Evolutionary conservation across 768 basidiomycete genomes (phyloP), one percentile per base, ranked within the genome.

Genomic region (Tricholoma matsutake): DNA sequence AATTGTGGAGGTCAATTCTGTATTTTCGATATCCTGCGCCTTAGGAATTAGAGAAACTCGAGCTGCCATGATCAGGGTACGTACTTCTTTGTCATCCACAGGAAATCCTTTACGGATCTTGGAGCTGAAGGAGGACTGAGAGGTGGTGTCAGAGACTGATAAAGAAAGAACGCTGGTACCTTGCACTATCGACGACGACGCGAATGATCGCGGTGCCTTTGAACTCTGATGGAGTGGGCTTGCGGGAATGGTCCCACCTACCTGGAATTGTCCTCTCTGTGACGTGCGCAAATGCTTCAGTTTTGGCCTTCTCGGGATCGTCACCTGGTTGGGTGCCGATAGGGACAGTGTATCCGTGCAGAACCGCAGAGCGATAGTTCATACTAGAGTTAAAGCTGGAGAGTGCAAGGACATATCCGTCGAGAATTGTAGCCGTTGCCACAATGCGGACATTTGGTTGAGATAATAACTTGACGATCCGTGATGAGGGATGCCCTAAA

Each of bases 291-390:
- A 53, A 53, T 31, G 51, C 51, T 16, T 53, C 51, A 10, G 2
- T 53, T 29, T 53, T 53, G 31, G 8, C n/a, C 51, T 53, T 53
- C 16, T 53, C 51, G 3, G 28, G 51, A 9, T 32, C 51, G 31
- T 53, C 51, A n/a, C n/a, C 51, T n/a, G 29, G 29, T 6, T 18
- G 7, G 4, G 51, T 53, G 8, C 51, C 51, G 29, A 53, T 31
- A 9, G 51, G 51, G 2, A 53, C 51, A 32, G 51, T 52, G 10
- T 52, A 53, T n/a, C 51, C 51, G n/a, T 53, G 51, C 29, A 53
- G 31, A 32, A 53, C 51, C 32, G 51, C 51, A 31, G 51, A 53
- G 31, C 51, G 51, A 53, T 53, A 53, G 8, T 53, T 53, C 51
- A 53, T 53, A 18, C 51, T 53, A 3, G 51, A 53, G 13, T 14